Conservation (phyloP, 441 rosid genomes). For the Euphorbia celastroides region DNA sequence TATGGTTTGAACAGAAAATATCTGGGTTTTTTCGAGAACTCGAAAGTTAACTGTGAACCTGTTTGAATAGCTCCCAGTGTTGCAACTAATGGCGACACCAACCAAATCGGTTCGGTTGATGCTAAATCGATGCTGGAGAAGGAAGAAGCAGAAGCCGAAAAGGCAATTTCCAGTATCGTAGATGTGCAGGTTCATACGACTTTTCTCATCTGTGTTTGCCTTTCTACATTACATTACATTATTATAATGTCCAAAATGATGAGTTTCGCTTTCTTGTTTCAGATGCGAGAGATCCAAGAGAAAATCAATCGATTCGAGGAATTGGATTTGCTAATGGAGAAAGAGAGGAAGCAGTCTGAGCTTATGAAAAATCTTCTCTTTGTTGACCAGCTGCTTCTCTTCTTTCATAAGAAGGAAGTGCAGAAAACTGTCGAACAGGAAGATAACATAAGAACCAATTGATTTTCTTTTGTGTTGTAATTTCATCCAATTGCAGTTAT, state of each 20-base stretch:
- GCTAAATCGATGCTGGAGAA: slow-evolving; percentile 49
- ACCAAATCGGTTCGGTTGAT: slow-evolving; percentile 27
- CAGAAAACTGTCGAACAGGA: slow-evolving; percentile 32
- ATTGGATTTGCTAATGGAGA: slow-evolving; percentile 78
- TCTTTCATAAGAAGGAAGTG: slow-evolving; percentile 41
- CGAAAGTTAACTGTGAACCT: neutral
- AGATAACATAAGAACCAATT: slow-evolving; percentile 26
- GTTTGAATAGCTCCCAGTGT: slow-evolving; percentile 36
- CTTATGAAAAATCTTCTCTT: slow-evolving; percentile 67
- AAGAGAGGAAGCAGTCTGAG: slow-evolving; percentile 73
- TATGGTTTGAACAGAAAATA: too few species aligned
- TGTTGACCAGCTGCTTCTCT: slow-evolving; percentile 64
- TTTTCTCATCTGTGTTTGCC: slow-evolving; percentile 6
- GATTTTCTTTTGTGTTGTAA: too few species aligned
- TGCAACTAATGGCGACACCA: slow-evolving; percentile 38
- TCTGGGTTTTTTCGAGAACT: too few species aligned
- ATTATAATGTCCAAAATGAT: slow-evolving; percentile 8
- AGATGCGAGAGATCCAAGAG: slow-evolving; percentile 75
- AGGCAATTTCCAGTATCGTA: slow-evolving; percentile 42
- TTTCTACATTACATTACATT: neutral
- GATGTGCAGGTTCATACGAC: slow-evolving; percentile 55
- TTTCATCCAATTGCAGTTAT: too few species aligned
- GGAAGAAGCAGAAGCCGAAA: slow-evolving; percentile 63
- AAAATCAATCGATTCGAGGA: slow-evolving; percentile 65
- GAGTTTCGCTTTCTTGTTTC: slow-evolving; percentile 15